A percentile compares a stretch with the other conserved stretches of the same genome.
Conservation (phyloP, 305 asterid species). For the Fraxinus xanthoxyloides region DNA sequence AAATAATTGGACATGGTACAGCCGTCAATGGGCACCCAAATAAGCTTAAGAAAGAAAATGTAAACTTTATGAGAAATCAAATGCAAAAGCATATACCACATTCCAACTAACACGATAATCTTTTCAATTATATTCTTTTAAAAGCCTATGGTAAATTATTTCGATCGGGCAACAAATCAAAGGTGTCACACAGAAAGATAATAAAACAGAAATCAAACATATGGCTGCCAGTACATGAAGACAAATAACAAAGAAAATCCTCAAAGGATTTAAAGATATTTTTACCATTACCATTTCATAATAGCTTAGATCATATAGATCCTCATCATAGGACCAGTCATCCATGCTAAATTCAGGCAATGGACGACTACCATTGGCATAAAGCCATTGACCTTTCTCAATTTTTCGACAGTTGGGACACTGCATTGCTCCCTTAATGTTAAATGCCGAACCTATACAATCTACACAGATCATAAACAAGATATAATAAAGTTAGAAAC, state of each 20-base stretch:
- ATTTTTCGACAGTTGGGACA: constrained; percentile 90
- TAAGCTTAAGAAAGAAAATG: neutral
- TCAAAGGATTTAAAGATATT: neutral
- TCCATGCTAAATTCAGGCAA: constrained; percentile 69
- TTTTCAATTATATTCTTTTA: neutral
- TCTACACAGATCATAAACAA: constrained; percentile 40
- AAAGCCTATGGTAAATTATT: neutral
- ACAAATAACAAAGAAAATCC: neutral
- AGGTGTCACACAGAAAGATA: neutral
- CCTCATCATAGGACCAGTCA: constrained; percentile 81
- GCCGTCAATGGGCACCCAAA: neutral
- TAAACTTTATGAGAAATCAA: neutral
- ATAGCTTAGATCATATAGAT: constrained; percentile 66
- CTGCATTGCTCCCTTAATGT: constrained; percentile 83
- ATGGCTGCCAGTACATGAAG: neutral
- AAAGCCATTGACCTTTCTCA: constrained; percentile 92
- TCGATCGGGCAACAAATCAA: neutral
- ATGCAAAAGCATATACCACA: neutral
- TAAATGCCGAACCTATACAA: constrained; percentile 91
- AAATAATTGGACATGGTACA: neutral
- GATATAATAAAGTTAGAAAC: constrained; percentile 10
- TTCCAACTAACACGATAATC: neutral
- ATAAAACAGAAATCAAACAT: neutral
- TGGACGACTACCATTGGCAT: constrained; percentile 71
- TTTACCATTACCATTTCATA: constrained; percentile 59